Evolutionary conservation across 805 yeast species (phyloP), one percentile per base, ranked within the genome.

Genomic region (Millerozyma miso): DNA sequence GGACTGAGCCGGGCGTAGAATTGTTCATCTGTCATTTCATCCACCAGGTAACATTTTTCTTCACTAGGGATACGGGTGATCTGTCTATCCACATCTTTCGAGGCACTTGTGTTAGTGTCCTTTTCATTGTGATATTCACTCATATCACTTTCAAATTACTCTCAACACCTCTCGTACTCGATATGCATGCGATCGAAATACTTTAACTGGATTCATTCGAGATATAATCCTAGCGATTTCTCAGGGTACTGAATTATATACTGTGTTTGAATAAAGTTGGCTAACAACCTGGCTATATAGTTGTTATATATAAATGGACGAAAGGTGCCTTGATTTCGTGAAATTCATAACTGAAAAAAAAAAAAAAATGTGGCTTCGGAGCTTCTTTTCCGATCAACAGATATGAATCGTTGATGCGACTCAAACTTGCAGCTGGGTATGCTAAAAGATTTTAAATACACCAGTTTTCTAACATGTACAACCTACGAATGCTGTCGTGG

Each of bases 1-100:
- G 23, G 31, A 13, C 39, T 33, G 35, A 42, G 38, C 17, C 45
- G 34, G 7, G 35, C 31, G 31, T 32, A 32, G 29, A 23, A 23
- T 23, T 23, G 29, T 23, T 23, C 29, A 23, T 23, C 29, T 23
- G 29, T 23, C 29, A 23, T 23, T 23, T 23, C 29, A 23, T 23
- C 29, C 10, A 23, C 29, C 29, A 23, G 29, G 10, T 7, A 23
- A 23, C 10, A 7, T 10, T 23, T 23, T 23, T 23, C 29, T 23
- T 23, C 29, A 23, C 29, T 23, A 6, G 29, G 10, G 10, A 23
- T 10, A 23, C 10, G 29, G 29, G 10, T 10, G 29, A 23, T 23
- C 10, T 23, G 29, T 23, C 29, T 23, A 23, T 23, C 29, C 10
- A 23, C 10, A 6, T 23, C 10, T 10, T 23, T 23, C 29, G 29